Evolutionary conservation across 805 yeast species (phyloP), one percentile per base, ranked within the genome.

Genomic region (Kluyveromyces aestuarii): DNA sequence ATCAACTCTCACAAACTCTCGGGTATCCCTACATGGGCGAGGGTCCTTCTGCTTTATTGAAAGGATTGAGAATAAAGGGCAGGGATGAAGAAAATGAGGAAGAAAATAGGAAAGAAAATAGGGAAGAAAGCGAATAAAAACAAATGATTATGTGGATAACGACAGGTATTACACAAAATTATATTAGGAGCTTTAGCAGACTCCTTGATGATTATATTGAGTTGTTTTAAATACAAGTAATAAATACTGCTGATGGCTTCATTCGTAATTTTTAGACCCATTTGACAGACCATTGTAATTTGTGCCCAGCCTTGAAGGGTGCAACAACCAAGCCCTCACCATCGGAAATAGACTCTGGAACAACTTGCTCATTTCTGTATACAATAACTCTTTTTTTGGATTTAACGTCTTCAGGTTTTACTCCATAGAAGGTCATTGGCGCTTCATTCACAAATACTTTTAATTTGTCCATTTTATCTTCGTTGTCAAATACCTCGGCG

Each of bases 261-360:
- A 30, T 37, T n/a, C 5, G 36, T 45, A 57, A 55, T 36, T 16
- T 36, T 40, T 19, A 48, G 43, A 73, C 65, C 97, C 97, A 90
- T 66, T 83, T 85, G 6, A 80, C 76, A 9, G 79, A 66, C 88
- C 95, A 91, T 33, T 72, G 60, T 45, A 91, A 73, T 48, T 72
- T 75, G 47, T 84, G 80, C 16, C 96, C 96, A 8, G 96, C 89
- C 56, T 73, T 75, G 74, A 91, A 91, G 8, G 97, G 98, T 16
- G 88, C 91, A 35, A 85, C 82, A 13, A 72, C 76, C 27, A 78
- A 61, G 2, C 70, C 73, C 30, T 73, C 66, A 13, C 69, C 72
- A 52, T 66, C 71, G 6, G 70, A 59, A 43, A 83, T 69, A 1
- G 72, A 57, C 37, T 80, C 81, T 1, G 96, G 95, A 11, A 90